phyloP scores from a whole-genome alignment of 164 flowering plant genomes.

The Berberis vulgaris region DNA sequence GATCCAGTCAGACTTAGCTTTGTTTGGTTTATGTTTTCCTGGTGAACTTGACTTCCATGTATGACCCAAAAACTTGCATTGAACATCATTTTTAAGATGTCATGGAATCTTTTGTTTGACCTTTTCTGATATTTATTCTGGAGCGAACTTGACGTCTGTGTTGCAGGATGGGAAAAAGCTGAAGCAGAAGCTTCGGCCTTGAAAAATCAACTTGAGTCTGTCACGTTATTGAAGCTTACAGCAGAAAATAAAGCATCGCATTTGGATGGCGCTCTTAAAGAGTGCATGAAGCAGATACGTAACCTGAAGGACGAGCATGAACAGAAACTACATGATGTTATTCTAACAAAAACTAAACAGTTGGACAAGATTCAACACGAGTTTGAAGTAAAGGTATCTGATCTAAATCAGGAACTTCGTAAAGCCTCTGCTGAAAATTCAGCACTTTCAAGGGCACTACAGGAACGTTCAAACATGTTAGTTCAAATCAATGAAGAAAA shows the following conservation, averaged over 20 bases:
- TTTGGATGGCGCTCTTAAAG: conserved; percentile 97
- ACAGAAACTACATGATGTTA: conserved; percentile 65
- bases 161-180: conserved; percentile 97
- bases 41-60: no score
- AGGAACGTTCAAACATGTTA: conserved; percentile 79
- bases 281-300: conserved; percentile 93
- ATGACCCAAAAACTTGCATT: no score
- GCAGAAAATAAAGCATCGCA: conserved; percentile 88
- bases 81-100: no score
- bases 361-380: conserved; percentile 68
- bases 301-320: conserved; percentile 91
- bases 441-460: conserved; percentile 78
- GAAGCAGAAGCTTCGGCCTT: conserved; percentile 85
- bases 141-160: conserved; percentile 1
- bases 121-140: background rate
- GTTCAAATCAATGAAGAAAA: conserved; percentile 78
- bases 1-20: no score
- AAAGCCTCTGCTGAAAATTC: conserved; percentile 72
- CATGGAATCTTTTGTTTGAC: background rate
- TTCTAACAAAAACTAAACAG: conserved; percentile 57
- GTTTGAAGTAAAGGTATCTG: conserved; percentile 52
- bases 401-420: conserved; percentile 68
- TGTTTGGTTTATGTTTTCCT: no score
- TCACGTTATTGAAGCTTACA: conserved; percentile 71
- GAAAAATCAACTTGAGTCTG: conserved; percentile 87